Conservation (phyloP, 1,284 basidiomycete species). For the Malassezia obtusa region DNA sequence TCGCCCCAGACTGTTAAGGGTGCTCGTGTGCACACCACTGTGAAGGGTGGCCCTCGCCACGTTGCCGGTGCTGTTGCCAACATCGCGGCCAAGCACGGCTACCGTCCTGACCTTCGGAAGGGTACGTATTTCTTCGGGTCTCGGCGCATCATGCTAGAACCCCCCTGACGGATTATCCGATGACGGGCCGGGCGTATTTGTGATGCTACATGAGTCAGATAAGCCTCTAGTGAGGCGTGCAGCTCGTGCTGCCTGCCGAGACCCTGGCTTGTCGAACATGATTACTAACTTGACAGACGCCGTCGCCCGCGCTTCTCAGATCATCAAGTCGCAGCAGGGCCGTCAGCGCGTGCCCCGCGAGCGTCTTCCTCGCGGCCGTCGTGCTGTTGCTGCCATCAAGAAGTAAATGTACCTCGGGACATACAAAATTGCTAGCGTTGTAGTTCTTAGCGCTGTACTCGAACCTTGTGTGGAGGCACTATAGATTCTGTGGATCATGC, state of each 20-base stretch:
- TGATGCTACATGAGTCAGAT: constrained; percentile 35
- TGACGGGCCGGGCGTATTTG: constrained; percentile 47
- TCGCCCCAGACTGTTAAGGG: constrained; percentile 24
- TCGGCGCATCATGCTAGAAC: constrained; percentile 45
- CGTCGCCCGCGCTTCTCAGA: constrained; percentile 39
- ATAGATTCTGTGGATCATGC: background rate
- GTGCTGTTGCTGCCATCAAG: constrained; percentile 7
- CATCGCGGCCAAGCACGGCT: constrained; percentile 41
- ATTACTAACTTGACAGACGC: constrained; percentile 24
- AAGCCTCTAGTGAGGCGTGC: background rate
- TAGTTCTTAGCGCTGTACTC: background rate
- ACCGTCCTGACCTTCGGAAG: constrained; percentile 42
- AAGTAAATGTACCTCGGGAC: constrained; percentile 5
- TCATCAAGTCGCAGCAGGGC: constrained; percentile 32
- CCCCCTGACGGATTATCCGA: constrained; percentile 33
- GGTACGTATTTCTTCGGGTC: constrained; percentile 27
- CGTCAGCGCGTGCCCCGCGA: constrained; percentile 4
- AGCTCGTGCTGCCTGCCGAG: background rate
- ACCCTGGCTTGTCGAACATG: constrained; percentile 14
- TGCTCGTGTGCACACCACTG: constrained; percentile 19
- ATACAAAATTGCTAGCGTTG: constrained; percentile 10
- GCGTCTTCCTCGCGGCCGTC: constrained; percentile 11
- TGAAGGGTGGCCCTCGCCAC: constrained; percentile 24
- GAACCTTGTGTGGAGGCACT: background rate
- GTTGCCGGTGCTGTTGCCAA: constrained; percentile 39